These are phyloP conservation scores for Candida maesae DNA, from an alignment of 805 yeast species.

Conservation along the genomic window DNA sequence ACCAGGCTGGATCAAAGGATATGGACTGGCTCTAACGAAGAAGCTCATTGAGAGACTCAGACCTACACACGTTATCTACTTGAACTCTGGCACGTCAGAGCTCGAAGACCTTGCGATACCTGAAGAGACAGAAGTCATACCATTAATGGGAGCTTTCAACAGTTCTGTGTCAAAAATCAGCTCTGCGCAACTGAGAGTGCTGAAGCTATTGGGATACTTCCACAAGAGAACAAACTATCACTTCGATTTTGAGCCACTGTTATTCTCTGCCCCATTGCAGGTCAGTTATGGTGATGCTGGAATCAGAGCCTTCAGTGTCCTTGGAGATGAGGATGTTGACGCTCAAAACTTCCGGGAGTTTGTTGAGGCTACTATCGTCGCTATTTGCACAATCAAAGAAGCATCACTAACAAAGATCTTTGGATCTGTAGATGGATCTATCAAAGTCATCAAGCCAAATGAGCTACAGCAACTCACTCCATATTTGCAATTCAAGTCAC, in stretches of 20 bases:
- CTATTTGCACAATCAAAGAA: conserved; percentile 23
- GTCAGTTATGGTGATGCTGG: conserved; percentile 38
- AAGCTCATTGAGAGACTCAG: conserved; percentile 36
- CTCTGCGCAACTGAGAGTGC: conserved; percentile 48
- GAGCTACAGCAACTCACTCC: not conserved
- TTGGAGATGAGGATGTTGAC: conserved; percentile 32
- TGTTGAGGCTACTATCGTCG: conserved; percentile 35
- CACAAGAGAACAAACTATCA: conserved; percentile 34
- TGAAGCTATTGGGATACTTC: conserved; percentile 50
- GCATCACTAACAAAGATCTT: conserved; percentile 14
- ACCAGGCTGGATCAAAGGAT: conserved; percentile 92
- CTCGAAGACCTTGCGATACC: conserved; percentile 29
- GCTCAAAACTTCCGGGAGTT: conserved; percentile 32
- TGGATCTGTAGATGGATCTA: not conserved
- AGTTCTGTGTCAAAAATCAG: conserved; percentile 32
- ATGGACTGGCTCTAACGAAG: conserved; percentile 65
- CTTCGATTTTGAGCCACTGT: conserved; percentile 42
- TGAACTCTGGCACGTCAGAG: conserved; percentile 39
- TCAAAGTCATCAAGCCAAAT: conserved; percentile 23
- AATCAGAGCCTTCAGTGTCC: conserved; percentile 33
- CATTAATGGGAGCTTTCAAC: conserved; percentile 34
- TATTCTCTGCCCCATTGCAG: conserved; percentile 37
- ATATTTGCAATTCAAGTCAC: conserved; percentile 38
- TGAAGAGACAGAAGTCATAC: conserved; percentile 29
- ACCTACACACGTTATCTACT: conserved; percentile 55